Evolutionary conservation across 2,329 filamentous ascomycete species (phyloP).

Genomic region (Trichoderma brevicompactum): DNA sequence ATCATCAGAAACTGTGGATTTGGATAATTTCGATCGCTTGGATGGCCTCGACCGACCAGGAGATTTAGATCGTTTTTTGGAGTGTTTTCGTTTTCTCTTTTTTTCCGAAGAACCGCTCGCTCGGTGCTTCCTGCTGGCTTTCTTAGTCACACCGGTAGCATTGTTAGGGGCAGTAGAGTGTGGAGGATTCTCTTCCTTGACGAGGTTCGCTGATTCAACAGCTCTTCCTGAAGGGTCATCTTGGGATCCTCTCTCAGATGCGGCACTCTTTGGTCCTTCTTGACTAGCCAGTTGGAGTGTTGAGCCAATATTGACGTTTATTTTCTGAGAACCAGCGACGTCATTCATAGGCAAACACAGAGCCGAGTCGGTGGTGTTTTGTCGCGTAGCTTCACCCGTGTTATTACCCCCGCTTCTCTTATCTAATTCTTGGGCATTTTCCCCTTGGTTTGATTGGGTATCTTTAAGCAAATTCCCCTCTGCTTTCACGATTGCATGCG

Average conservation of each 20-base stretch:
- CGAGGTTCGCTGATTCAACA: neutral
- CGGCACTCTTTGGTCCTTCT: neutral
- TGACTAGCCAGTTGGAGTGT: neutral
- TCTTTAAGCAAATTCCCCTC: neutral
- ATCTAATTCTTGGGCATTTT: neutral
- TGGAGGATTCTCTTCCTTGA: neutral
- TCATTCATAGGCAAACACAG: neutral
- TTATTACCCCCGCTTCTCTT: neutral
- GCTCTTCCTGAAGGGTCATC: neutral
- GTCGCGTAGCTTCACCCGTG: neutral
- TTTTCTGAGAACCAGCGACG: neutral
- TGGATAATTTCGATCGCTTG: neutral
- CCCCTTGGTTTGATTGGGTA: too few relatives aligned
- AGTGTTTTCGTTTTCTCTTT: conserved; percentile 1
- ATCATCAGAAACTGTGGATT: neutral
- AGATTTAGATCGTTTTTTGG: conserved; percentile 3
- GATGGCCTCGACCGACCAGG: neutral
- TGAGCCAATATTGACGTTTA: neutral
- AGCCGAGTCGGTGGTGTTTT: neutral
- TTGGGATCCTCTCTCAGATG: neutral
- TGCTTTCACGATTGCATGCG: neutral
- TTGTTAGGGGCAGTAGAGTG: neutral
- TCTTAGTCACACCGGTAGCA: neutral
- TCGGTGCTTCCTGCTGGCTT: neutral
- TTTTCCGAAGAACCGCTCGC: neutral